Evolutionary conservation across 169 alveolate genomes (phyloP).

Genomic region (Plasmodium sp.): DNA sequence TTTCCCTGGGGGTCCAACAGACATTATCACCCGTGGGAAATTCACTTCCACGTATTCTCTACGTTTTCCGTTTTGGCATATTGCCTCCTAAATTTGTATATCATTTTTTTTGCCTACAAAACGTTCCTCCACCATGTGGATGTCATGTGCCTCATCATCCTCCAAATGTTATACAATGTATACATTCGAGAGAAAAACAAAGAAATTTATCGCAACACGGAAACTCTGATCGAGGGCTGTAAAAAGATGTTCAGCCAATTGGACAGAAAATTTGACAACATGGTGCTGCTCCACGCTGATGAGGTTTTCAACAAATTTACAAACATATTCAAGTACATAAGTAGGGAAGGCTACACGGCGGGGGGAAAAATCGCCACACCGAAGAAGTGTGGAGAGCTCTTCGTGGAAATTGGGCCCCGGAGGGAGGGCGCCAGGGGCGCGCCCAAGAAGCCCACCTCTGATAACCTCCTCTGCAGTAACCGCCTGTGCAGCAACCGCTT

Average conservation of each 20-base stretch:
- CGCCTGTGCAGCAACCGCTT: no score
- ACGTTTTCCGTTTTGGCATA: constrained; percentile 52
- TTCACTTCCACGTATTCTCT: constrained; percentile 55
- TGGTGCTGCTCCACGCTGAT: constrained; percentile 41
- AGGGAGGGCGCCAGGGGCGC: background rate
- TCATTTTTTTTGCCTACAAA: constrained; percentile 42
- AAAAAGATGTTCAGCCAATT: constrained; percentile 9
- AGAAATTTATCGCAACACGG: constrained; percentile 68
- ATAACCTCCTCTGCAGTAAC: background rate
- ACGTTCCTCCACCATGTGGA: constrained; percentile 20
- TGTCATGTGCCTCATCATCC: constrained; percentile 45
- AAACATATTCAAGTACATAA: constrained; percentile 64
- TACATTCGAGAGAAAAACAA: constrained; percentile 62
- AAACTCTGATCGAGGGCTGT: constrained; percentile 64
- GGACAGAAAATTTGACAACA: constrained; percentile 31
- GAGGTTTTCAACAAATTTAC: constrained; percentile 49
- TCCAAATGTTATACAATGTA: constrained; percentile 40
- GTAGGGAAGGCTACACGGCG: constrained; percentile 1
- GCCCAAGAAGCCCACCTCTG: background rate
- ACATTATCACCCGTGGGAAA: constrained; percentile 25
- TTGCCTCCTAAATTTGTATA: constrained; percentile 28
- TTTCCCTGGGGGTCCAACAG: constrained; percentile 8
- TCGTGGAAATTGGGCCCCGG: background rate
- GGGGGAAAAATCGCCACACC: background rate
- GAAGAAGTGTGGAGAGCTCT: background rate